Percentiles rank a stretch among this genome's conserved stretches.
Conservation (phyloP, 331 rosid genomes). For the Spiraea crenata region DNA sequence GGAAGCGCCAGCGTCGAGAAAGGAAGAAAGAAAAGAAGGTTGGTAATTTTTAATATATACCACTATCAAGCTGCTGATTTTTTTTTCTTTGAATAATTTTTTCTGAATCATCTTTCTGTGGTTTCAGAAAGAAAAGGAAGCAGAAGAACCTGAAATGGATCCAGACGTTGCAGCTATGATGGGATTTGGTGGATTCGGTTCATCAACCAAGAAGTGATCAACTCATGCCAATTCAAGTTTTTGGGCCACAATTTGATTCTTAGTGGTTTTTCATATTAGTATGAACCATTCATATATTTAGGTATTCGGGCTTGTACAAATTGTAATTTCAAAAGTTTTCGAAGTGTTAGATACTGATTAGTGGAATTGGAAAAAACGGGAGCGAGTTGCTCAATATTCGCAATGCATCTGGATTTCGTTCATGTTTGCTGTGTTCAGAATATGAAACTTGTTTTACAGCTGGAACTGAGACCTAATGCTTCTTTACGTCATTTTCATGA, state of each 20-base stretch:
- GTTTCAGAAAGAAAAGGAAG: conserved; percentile 74
- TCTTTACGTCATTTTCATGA: too few species aligned
- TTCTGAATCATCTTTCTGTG: conserved; percentile 15
- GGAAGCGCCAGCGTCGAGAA: conserved; percentile 86
- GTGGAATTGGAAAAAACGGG: background rate
- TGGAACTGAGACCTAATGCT: too few species aligned
- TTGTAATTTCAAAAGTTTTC: background rate
- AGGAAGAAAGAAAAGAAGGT: conserved; percentile 95
- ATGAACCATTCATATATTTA: conserved; percentile 4
- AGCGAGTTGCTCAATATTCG: background rate
- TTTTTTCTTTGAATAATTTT: background rate
- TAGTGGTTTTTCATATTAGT: background rate
- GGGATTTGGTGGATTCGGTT: conserved; percentile 96
- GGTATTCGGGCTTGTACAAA: conserved; percentile 8
- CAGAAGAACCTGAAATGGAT: conserved; percentile 75
- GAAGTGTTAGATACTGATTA: background rate
- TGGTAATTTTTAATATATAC: conserved; percentile 3
- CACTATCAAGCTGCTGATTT: background rate
- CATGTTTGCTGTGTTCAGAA: background rate
- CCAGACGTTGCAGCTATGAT: conserved; percentile 95
- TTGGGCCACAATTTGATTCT: background rate
- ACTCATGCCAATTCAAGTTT: conserved; percentile 11
- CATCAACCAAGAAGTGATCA: conserved; percentile 72
- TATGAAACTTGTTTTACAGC: background rate
- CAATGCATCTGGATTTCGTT: background rate